Evolutionary conservation across 805 yeast species (phyloP).

Genomic region (Saccharomycopsis malanga): DNA sequence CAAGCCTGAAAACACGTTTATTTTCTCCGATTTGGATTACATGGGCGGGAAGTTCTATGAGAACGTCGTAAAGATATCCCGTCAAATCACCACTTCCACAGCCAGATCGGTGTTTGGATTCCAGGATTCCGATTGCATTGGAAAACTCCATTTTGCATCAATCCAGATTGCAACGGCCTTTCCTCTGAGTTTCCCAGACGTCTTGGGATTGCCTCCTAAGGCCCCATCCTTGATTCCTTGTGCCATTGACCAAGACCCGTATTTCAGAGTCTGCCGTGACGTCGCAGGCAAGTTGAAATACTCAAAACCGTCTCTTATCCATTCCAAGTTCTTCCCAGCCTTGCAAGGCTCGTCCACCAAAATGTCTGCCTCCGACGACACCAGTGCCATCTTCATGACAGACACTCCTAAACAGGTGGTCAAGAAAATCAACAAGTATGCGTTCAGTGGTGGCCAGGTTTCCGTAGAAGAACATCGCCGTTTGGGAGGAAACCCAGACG

Average conservation of each 20-base stretch:
- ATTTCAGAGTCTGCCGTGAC: conserved; percentile 94
- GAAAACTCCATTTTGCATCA: conserved; percentile 90
- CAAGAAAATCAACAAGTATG: conserved; percentile 92
- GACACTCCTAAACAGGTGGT: conserved; percentile 89
- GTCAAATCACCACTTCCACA: conserved; percentile 95
- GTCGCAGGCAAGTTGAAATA: conserved; percentile 91
- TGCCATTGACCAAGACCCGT: conserved; percentile 98
- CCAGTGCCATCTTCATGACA: conserved; percentile 89
- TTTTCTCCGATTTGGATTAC: conserved; percentile 85
- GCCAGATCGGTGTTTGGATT: conserved; percentile 97
- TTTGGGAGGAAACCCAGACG: conserved; percentile 89
- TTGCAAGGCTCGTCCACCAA: conserved; percentile 93
- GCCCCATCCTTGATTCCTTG: conserved; percentile 97
- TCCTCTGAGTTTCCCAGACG: conserved; percentile 92
- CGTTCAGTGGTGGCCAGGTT: conserved; percentile 90
- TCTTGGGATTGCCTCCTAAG: conserved; percentile 76
- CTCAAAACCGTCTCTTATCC: conserved; percentile 86
- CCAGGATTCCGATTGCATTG: conserved; percentile 90
- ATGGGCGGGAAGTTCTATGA: conserved; percentile 94
- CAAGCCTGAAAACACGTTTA: conserved; percentile 89
- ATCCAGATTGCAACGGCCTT: conserved; percentile 94
- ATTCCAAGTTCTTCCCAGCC: conserved; percentile 96
- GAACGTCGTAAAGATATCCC: conserved; percentile 83
- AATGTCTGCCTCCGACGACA: conserved; percentile 92
- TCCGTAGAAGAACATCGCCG: conserved; percentile 85